phyloP scores from a whole-genome alignment of 805 yeast species.

The Peterozyma toletana region DNA sequence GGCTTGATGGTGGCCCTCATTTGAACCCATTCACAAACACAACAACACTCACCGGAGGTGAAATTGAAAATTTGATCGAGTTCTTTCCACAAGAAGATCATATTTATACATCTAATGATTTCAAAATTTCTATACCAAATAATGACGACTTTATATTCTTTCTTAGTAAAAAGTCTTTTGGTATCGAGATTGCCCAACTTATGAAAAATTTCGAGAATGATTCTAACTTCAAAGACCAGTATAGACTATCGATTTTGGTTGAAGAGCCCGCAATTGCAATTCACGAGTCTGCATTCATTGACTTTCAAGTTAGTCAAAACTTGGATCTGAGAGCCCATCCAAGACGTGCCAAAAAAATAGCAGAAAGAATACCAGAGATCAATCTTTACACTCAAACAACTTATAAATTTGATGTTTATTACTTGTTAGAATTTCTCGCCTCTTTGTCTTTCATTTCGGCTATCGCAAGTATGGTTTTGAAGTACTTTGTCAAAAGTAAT shows the following conservation, averaged over 20 bases:
- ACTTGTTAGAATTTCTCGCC: conserved; percentile 48
- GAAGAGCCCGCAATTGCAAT: conserved; percentile 19
- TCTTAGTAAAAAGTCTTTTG: conserved; percentile 21
- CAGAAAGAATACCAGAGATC: conserved; percentile 8
- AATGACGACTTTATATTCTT: conserved; percentile 15
- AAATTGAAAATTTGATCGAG: neutral
- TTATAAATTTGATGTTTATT: conserved; percentile 41
- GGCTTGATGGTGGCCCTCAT: conserved; percentile 21
- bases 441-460: conserved; percentile 45
- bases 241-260: conserved; percentile 12
- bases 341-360: neutral
- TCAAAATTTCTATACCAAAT: conserved; percentile 8
- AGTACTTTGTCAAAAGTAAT: conserved; percentile 23
- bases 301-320: neutral
- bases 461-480: conserved; percentile 36
- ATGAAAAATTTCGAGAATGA: conserved; percentile 14
- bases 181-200: conserved; percentile 14
- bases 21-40: neutral
- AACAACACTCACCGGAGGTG: neutral
- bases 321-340: neutral
- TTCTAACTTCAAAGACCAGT: conserved; percentile 16
- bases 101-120: conserved; percentile 1
- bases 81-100: conserved; percentile 1
- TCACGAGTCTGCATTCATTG: conserved; percentile 6
- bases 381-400: conserved; percentile 18